These are phyloP conservation scores for Zygosaccharomyces bisporus DNA, from an alignment of 805 yeast species.

Conservation along the genomic window DNA sequence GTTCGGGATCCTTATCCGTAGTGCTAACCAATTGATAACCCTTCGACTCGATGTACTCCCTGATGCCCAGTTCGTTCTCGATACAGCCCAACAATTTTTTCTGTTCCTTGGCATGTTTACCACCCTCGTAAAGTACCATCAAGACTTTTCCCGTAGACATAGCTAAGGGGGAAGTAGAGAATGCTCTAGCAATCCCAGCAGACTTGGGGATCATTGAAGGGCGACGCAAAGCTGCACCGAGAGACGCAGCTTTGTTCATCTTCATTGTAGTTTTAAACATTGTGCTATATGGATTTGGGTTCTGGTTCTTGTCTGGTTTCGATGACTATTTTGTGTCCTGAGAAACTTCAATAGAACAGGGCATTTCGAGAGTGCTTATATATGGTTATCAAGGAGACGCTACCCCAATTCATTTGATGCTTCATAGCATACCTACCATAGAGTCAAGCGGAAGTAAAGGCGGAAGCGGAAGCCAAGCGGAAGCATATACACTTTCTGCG, in stretches of 20 bases:
- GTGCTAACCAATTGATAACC: conserved; percentile 70
- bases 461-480: neutral
- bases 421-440: neutral
- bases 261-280: neutral
- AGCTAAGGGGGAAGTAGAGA: neutral
- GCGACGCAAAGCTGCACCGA: neutral
- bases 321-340: too few species aligned
- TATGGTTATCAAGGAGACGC: neutral
- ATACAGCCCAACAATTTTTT: conserved; percentile 62
- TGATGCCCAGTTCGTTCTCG: conserved; percentile 73
- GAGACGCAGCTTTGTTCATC: neutral
- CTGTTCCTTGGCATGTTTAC: conserved; percentile 56
- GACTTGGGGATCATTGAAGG: neutral
- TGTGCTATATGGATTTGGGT: neutral
- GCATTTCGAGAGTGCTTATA: neutral
- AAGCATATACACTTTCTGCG: neutral
- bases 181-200: neutral
- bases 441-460: neutral
- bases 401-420: neutral
- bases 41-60: conserved; percentile 55
- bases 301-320: neutral
- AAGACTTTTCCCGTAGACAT: conserved; percentile 40
- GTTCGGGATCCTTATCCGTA: conserved; percentile 59
- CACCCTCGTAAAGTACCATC: conserved; percentile 57
- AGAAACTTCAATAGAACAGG: too few species aligned